Percentiles rank a stretch among this genome's conserved stretches.
phyloP scores from a whole-genome alignment of 2,329 filamentous ascomycete species.

The Paecilomyces sp. region DNA sequence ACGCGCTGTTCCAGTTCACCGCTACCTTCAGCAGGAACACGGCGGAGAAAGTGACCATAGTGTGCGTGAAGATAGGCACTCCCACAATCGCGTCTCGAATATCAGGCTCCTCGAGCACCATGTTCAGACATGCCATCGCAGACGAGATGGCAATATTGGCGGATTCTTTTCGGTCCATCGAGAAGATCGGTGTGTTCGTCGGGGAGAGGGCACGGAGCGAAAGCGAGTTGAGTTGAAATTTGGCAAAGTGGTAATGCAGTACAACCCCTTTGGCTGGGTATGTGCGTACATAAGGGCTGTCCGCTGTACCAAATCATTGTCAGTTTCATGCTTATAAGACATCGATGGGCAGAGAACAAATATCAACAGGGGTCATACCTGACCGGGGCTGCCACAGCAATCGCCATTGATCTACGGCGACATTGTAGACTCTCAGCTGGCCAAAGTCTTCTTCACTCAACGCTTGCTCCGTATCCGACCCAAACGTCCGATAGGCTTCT shows the following conservation, averaged over 20 bases:
- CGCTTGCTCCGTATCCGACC: slow-evolving; percentile 47
- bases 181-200: slow-evolving; percentile 34
- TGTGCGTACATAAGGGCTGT: slow-evolving; percentile 41
- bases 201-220: slow-evolving; percentile 35
- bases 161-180: slow-evolving; percentile 37
- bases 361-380: slow-evolving; percentile 22
- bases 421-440: slow-evolving; percentile 40
- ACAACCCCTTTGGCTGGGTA: slow-evolving; percentile 46
- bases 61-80: slow-evolving; percentile 40
- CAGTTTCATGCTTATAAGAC: neutral
- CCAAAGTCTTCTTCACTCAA: slow-evolving; percentile 46
- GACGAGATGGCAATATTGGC: slow-evolving; percentile 42
- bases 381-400: slow-evolving; percentile 42
- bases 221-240: slow-evolving; percentile 45
- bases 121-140: slow-evolving; percentile 40
- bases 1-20: slow-evolving; percentile 37
- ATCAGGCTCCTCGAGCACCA: slow-evolving; percentile 41
- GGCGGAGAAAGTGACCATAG: slow-evolving; percentile 40
- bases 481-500: slow-evolving; percentile 51
- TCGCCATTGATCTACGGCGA: slow-evolving; percentile 48
- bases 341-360: neutral
- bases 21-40: slow-evolving; percentile 40
- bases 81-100: slow-evolving; percentile 44
- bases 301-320: slow-evolving; percentile 15
- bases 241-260: slow-evolving; percentile 48